These are phyloP conservation scores for Tetracentron sinense DNA, from an alignment of 164 flowering plant species.

Conservation along the genomic window DNA sequence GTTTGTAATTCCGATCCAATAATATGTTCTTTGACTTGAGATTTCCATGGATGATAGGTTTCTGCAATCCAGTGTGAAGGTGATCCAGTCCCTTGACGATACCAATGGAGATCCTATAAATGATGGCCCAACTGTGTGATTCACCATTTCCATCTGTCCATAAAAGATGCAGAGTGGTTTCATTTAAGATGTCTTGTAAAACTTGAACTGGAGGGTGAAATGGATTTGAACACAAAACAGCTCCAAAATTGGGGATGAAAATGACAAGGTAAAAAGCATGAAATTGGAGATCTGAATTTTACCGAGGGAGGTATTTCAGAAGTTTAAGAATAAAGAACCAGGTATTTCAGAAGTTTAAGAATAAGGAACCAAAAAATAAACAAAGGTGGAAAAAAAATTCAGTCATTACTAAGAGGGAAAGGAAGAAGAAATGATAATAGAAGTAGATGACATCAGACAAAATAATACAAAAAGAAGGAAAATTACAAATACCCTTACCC, in stretches of 20 bases:
- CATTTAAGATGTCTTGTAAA: constrained; percentile 3
- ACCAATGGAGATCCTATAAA: constrained; percentile 60
- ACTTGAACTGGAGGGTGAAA: constrained; percentile 1
- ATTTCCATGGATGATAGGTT: constrained; percentile 77
- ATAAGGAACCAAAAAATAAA: too few species aligned
- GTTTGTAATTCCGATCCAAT: constrained; percentile 45
- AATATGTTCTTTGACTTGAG: constrained; percentile 82
- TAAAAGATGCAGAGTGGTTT: constrained; percentile 1
- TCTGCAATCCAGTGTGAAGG: constrained; percentile 64
- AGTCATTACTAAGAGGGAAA: too few species aligned
- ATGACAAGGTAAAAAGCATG: neutral
- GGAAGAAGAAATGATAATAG: too few species aligned
- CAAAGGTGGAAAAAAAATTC: too few species aligned
- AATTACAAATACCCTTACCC: too few species aligned
- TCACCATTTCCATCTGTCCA: constrained; percentile 47
- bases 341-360: neutral
- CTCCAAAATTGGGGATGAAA: neutral
- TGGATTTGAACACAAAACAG: neutral
- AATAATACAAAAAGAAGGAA: too few species aligned
- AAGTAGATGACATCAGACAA: too few species aligned
- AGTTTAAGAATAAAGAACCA: neutral
- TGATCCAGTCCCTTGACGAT: constrained; percentile 69
- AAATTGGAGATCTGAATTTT: too few species aligned
- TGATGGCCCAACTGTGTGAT: constrained; percentile 58
- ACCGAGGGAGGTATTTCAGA: neutral